These are phyloP conservation scores for Wickerhamiella allomyrinae DNA, from an alignment of 805 yeast genomes.

Conservation along the genomic window DNA sequence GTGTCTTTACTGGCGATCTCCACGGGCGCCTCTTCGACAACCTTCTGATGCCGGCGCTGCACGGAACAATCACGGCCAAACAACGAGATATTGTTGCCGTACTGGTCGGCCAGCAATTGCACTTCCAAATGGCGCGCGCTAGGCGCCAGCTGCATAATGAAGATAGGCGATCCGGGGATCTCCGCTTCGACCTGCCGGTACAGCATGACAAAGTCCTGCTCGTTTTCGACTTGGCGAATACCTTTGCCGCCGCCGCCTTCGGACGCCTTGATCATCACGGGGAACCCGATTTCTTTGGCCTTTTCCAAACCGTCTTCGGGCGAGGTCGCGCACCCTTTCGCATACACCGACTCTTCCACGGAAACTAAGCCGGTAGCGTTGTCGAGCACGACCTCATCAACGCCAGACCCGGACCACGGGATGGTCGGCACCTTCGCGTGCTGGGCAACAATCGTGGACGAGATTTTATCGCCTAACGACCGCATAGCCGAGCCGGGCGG, in stretches of 20 bases:
- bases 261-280: slow-evolving; percentile 97
- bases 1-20: slow-evolving; percentile 81
- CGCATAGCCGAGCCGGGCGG: slow-evolving; percentile 99
- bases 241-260: slow-evolving; percentile 99
- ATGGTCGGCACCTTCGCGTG: slow-evolving; percentile 97
- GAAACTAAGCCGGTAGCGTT: slow-evolving; percentile 63
- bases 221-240: slow-evolving; percentile 86
- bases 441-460: slow-evolving; percentile 97
- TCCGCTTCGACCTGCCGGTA: slow-evolving; percentile 93
- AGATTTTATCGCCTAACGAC: slow-evolving; percentile 96
- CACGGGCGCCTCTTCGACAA: slow-evolving; percentile 98
- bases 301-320: slow-evolving; percentile 82
- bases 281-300: slow-evolving; percentile 86
- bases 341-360: slow-evolving; percentile 70
- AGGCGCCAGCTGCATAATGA: slow-evolving; percentile 95
- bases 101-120: slow-evolving; percentile 93
- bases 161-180: slow-evolving; percentile 97
- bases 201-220: slow-evolving; percentile 57
- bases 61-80: slow-evolving; percentile 99
- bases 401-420: slow-evolving; percentile 99
- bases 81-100: slow-evolving; percentile 91
- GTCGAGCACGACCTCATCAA: slow-evolving; percentile 65
- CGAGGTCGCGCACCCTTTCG: slow-evolving; percentile 71
- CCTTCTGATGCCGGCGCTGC: slow-evolving; percentile 98
- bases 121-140: slow-evolving; percentile 97